Conservation (phyloP, 495 filamentous ascomycete genomes). For the Polyplosphaeria fusca region DNA sequence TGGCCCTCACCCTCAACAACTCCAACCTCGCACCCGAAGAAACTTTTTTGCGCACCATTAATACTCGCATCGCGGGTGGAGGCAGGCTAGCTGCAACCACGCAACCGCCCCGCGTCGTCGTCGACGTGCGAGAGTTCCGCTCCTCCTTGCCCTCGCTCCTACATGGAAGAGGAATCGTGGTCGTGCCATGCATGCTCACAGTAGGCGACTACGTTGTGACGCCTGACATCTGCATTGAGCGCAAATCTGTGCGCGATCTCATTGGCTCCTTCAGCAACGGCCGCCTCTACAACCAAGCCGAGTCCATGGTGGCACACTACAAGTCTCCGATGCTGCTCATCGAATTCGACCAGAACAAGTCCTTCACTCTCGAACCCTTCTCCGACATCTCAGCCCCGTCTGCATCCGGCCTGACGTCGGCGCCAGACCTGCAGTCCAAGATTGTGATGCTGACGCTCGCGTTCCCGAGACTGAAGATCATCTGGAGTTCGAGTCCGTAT, state of each 20-base stretch:
- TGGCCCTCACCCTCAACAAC: constrained; percentile 79
- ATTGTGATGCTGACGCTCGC: constrained; percentile 89
- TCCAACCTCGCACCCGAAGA: constrained; percentile 81
- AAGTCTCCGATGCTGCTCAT: constrained; percentile 87
- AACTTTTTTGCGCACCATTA: constrained; percentile 88
- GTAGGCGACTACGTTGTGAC: constrained; percentile 95
- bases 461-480: constrained; percentile 82
- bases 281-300: constrained; percentile 85
- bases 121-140: constrained; percentile 94
- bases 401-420: constrained; percentile 48
- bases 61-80: constrained; percentile 93
- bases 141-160: constrained; percentile 87
- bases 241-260: constrained; percentile 86
- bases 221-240: constrained; percentile 86
- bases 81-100: constrained; percentile 84
- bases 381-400: constrained; percentile 70
- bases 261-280: constrained; percentile 89
- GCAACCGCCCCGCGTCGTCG: constrained; percentile 85
- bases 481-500: constrained; percentile 91
- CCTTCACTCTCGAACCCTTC: constrained; percentile 93
- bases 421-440: constrained; percentile 78
- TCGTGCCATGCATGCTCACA: constrained; percentile 91
- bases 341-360: constrained; percentile 96
- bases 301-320: constrained; percentile 93
- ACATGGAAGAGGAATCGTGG: constrained; percentile 77